Evolutionary conservation across 2,329 filamentous ascomycete genomes (phyloP), one percentile per base, ranked within the genome.

Genomic region (Phialophora expanda): DNA sequence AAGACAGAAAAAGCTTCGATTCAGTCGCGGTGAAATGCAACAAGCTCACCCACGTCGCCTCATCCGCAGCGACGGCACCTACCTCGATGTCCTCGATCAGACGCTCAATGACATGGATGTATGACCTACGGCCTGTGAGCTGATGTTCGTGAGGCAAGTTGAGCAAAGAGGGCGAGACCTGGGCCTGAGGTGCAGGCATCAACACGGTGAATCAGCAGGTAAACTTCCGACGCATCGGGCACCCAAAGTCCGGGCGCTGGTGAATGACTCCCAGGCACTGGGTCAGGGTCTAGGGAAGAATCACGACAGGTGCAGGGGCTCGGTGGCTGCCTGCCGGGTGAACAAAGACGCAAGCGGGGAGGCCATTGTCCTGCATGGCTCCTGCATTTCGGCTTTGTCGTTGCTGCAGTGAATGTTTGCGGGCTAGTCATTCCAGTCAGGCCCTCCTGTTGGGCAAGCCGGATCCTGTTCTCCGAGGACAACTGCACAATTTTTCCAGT

Each of bases 1-100:
- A n/a, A 60, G 24, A 26, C 20, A 22, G n/a, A 17, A 34, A 61
- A 48, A 34, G 48, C 46, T 69, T 62, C 62, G 65, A 51, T 51
- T 26, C 20, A 17, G 2, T 51, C 4, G 46, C 48, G 26, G 11
- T 12, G 17, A 50, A 50, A 26, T 22, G 46, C 46, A n/a, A 51
- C 17, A 24, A 26, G 48, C 17, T 44, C 38, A 44, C 17, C 38
- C 38, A n/a, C 38, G 6, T n/a, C 17, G 38, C 8, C 14, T 44
- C 38, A 44, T 44, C 48, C 20, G 48, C 48, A 51, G 48, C 7
- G 20, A 26, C n/a, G 38, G 17, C 4, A 41, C 38, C 17, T 44
- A 44, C 38, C 38, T 44, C 8, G 38, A n/a, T 2, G 7, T 20
- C 7, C 7, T 6, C 38, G 3, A 34, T 34, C 9, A 12, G 9